phyloP scores from a whole-genome alignment of 306 rosid species.

The Cucurbita maxima region DNA sequence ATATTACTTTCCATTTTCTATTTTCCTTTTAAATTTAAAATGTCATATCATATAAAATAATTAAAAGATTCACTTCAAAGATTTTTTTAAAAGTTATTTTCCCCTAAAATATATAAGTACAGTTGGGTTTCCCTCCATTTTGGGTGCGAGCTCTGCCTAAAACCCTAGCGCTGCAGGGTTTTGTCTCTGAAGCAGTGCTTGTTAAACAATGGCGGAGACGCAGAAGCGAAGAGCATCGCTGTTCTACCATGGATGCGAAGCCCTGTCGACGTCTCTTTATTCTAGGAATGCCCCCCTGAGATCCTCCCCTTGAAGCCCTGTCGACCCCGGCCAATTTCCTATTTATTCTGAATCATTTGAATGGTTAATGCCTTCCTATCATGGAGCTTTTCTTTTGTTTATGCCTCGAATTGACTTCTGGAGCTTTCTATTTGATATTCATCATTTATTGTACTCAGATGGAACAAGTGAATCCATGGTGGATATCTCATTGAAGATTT shows the following conservation, averaged over 20 bases:
- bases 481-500: not conserved
- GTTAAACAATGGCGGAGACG: slow-evolving; percentile 26
- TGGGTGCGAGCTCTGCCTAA: not conserved
- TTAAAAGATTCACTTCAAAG: no score
- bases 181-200: not conserved
- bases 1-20: no score
- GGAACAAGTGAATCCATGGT: not conserved
- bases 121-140: no score
- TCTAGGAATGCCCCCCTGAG: slow-evolving; percentile 30
- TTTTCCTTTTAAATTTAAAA: no score
- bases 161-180: slow-evolving; percentile 2
- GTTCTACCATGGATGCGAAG: slow-evolving; percentile 91
- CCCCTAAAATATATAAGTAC: no score
- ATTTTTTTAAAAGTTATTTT: no score
- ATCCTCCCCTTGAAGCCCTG: slow-evolving; percentile 45
- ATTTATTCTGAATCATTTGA: not conserved
- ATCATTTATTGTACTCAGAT: not conserved
- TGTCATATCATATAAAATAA: no score
- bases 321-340: slow-evolving; percentile 30
- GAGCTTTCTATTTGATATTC: not conserved
- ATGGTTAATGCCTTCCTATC: not conserved
- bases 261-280: slow-evolving; percentile 45
- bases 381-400: not conserved
- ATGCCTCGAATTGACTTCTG: not conserved
- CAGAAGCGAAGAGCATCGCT: slow-evolving; percentile 28